A percentile compares a stretch with the other conserved stretches of the same genome.
Conservation (phyloP, 1,284 basidiomycete genomes). For the Microstroma glucosiphilum region DNA sequence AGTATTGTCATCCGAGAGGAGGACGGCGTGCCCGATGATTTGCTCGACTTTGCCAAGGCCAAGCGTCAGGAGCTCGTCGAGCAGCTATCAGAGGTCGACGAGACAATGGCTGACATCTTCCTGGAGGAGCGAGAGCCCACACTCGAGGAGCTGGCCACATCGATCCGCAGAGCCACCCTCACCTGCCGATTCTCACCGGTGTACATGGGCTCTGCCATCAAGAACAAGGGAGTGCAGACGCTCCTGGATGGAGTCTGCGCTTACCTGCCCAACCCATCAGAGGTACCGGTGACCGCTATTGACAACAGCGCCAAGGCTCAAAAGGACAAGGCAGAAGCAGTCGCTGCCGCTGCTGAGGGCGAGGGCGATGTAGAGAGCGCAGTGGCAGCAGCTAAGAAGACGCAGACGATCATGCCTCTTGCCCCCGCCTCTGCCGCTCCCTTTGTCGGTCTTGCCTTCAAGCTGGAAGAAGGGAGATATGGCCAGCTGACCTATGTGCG, state of each 20-base stretch:
- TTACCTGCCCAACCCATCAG: conserved; percentile 87
- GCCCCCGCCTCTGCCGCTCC: conserved; percentile 60
- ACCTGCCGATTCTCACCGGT: conserved; percentile 88
- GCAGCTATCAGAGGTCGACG: conserved; percentile 91
- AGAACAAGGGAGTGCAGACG: conserved; percentile 93
- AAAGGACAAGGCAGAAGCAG: conserved; percentile 52
- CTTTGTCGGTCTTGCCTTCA: conserved; percentile 92
- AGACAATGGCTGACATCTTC: conserved; percentile 84
- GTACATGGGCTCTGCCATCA: conserved; percentile 93
- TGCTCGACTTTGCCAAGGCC: conserved; percentile 52
- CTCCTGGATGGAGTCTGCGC: conserved; percentile 89
- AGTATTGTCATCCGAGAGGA: conserved; percentile 68
- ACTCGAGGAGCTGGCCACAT: conserved; percentile 64
- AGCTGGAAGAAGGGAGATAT: conserved; percentile 93
- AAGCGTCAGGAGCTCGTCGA: conserved; percentile 75
- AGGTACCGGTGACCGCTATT: conserved; percentile 72
- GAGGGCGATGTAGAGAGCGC: conserved; percentile 31
- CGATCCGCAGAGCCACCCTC: conserved; percentile 83
- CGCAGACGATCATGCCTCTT: conserved; percentile 37
- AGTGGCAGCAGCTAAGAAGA: conserved; percentile 28
- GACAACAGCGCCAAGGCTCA: conserved; percentile 61
- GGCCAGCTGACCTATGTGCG: conserved; percentile 98
- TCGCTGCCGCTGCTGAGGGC: conserved; percentile 27
- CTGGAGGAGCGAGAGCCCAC: conserved; percentile 60
- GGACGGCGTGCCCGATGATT: conserved; percentile 76